Evolutionary conservation across 2,329 filamentous ascomycete species (phyloP).

Genomic region (Myriosclerotinia curreyana): DNA sequence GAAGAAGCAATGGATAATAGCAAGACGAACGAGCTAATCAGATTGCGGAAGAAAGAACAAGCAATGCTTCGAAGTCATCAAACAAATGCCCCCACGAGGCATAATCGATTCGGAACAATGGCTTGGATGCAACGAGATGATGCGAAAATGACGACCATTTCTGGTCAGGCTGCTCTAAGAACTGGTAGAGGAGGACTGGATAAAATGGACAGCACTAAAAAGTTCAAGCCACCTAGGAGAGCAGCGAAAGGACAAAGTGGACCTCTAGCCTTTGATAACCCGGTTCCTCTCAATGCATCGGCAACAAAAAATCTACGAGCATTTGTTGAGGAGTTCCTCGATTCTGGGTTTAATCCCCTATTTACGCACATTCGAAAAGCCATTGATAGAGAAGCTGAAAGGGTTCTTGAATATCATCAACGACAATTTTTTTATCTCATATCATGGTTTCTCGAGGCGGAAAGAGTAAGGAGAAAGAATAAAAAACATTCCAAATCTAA

Average conservation of each 20-base stretch:
- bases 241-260: slow-evolving; percentile 59
- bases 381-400: slow-evolving; percentile 83
- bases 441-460: slow-evolving; percentile 88
- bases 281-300: slow-evolving; percentile 64
- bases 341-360: slow-evolving; percentile 90
- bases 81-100: slow-evolving; percentile 75
- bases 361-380: slow-evolving; percentile 84
- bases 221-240: slow-evolving; percentile 76
- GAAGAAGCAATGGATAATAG: slow-evolving; percentile 67
- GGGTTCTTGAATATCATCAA: slow-evolving; percentile 72
- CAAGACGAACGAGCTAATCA: slow-evolving; percentile 69
- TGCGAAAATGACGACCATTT: slow-evolving; percentile 79
- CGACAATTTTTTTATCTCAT: slow-evolving; percentile 90
- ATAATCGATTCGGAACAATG: slow-evolving; percentile 96
- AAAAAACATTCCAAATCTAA: slow-evolving; percentile 52
- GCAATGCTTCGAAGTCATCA: slow-evolving; percentile 77
- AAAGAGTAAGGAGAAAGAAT: slow-evolving; percentile 65
- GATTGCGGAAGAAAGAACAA: slow-evolving; percentile 76
- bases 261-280: slow-evolving; percentile 72
- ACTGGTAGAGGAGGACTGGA: slow-evolving; percentile 70
- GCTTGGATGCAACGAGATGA: slow-evolving; percentile 90
- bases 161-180: slow-evolving; percentile 80
- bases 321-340: slow-evolving; percentile 91
- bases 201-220: slow-evolving; percentile 90
- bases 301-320: slow-evolving; percentile 73